Percentiles rank a stretch among this genome's conserved stretches.
phyloP scores from a whole-genome alignment of 306 rosid genomes.

The Vigna nakashimae region DNA sequence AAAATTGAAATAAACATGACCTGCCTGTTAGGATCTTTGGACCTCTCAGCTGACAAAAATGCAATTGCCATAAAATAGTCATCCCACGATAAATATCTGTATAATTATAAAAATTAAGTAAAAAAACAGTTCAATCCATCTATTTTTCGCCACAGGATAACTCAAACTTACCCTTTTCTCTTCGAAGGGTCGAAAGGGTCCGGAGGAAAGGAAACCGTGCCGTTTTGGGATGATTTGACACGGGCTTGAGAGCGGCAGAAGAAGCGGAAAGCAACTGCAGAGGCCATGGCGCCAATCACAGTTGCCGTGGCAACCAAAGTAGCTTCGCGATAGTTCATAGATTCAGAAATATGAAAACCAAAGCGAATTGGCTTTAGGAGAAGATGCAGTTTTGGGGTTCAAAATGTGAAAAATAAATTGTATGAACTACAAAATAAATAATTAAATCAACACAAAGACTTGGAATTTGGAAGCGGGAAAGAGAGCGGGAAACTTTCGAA shows the following conservation, averaged over 20 bases:
- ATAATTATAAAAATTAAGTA: not conserved
- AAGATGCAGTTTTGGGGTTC: not conserved
- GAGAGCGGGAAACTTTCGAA: slow-evolving; percentile 34
- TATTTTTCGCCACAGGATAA: not conserved
- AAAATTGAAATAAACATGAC: slow-evolving; percentile 49
- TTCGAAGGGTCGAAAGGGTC: slow-evolving; percentile 85
- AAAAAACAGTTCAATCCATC: not conserved
- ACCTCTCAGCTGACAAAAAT: slow-evolving; percentile 93
- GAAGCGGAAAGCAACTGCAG: slow-evolving; percentile 69
- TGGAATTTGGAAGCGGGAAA: slow-evolving; percentile 35
- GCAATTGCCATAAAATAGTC: slow-evolving; percentile 98
- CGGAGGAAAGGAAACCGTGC: slow-evolving; percentile 44
- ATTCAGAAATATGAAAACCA: not conserved
- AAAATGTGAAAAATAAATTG: not conserved
- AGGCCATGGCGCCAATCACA: slow-evolving; percentile 69
- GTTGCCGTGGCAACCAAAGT: slow-evolving; percentile 68
- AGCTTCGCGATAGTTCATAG: slow-evolving; percentile 76
- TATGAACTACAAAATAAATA: not conserved
- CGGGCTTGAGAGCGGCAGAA: slow-evolving; percentile 50
- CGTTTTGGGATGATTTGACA: slow-evolving; percentile 48
- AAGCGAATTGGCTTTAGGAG: not conserved
- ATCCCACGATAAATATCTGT: slow-evolving; percentile 90
- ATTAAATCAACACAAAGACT: not conserved
- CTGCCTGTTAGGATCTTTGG: slow-evolving; percentile 98
- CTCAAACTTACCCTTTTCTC: slow-evolving; percentile 61